A percentile compares a stretch with the other conserved stretches of the same genome.
Conservation (phyloP, 2,329 filamentous ascomycete genomes). For the Aspergillus thermomutatus region DNA sequence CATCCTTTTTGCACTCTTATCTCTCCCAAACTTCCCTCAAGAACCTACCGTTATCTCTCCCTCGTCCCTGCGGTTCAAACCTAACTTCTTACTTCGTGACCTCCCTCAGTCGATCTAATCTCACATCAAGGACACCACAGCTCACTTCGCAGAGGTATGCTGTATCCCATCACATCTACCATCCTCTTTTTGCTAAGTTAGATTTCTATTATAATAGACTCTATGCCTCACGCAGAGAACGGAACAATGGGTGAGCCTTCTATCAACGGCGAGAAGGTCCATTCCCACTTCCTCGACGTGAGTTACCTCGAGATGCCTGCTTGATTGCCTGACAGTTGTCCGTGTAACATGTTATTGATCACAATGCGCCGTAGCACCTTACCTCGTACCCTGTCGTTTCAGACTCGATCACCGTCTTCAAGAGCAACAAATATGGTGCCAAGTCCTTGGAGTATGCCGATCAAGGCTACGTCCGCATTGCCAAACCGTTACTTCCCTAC, state of each 20-base stretch:
- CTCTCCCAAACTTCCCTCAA: neutral
- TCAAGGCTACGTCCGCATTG: conserved; percentile 71
- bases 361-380: conserved; percentile 62
- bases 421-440: conserved; percentile 76
- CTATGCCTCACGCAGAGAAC: conserved; percentile 50
- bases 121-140: neutral
- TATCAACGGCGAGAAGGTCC: conserved; percentile 50
- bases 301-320: conserved; percentile 18
- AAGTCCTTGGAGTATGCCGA: conserved; percentile 75
- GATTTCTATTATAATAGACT: conserved; percentile 3
- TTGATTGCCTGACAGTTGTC: conserved; percentile 6
- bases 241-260: conserved; percentile 45
- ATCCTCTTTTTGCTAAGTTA: neutral
- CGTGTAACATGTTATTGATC: neutral
- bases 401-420: conserved; percentile 74
- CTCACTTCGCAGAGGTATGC: neutral
- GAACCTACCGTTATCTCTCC: neutral
- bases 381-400: conserved; percentile 78
- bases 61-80: conserved; percentile 3
- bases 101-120: neutral
- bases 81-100: neutral
- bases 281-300: conserved; percentile 47
- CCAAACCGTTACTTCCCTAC: conserved; percentile 74
- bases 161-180: neutral
- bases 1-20: neutral